phyloP scores from a whole-genome alignment of 2,329 filamentous ascomycete genomes.

The Fusarium sacchari region DNA sequence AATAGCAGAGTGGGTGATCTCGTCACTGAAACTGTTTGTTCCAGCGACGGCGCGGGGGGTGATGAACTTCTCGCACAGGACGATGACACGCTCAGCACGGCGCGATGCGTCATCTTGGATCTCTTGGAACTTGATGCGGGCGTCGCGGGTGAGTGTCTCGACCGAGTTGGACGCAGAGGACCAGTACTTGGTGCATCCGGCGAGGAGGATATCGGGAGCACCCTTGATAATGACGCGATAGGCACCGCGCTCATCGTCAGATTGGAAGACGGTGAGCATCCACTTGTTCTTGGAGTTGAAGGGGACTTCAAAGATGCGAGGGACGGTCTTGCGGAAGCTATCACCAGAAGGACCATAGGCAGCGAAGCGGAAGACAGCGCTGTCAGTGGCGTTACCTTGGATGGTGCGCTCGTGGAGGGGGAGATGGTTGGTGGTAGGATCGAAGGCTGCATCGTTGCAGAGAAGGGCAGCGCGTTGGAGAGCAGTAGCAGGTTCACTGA shows the following conservation, averaged over 20 bases:
- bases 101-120: slow-evolving; percentile 54
- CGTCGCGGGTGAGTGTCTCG: slow-evolving; percentile 48
- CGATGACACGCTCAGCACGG: slow-evolving; percentile 56
- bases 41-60: slow-evolving; percentile 41
- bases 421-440: slow-evolving; percentile 49
- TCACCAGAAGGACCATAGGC: slow-evolving; percentile 39
- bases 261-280: slow-evolving; percentile 55
- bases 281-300: slow-evolving; percentile 64
- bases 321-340: slow-evolving; percentile 25
- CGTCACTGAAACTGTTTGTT: slow-evolving; percentile 62
- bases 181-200: slow-evolving; percentile 50
- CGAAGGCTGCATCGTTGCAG: slow-evolving; percentile 57
- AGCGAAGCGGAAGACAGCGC: slow-evolving; percentile 54
- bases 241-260: slow-evolving; percentile 37
- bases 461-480: slow-evolving; percentile 37
- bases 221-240: slow-evolving; percentile 63
- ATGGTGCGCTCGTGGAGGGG: slow-evolving; percentile 49
- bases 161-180: slow-evolving; percentile 46
- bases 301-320: slow-evolving; percentile 53
- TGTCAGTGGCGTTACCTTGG: slow-evolving; percentile 57
- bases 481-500: neutral
- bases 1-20: slow-evolving; percentile 53
- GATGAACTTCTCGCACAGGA: slow-evolving; percentile 53
- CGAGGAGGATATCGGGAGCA: slow-evolving; percentile 61
- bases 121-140: slow-evolving; percentile 47